Percentiles rank a stretch among this genome's conserved stretches.
phyloP scores from a whole-genome alignment of 2,329 filamentous ascomycete genomes.

The Diplodia sapinea region DNA sequence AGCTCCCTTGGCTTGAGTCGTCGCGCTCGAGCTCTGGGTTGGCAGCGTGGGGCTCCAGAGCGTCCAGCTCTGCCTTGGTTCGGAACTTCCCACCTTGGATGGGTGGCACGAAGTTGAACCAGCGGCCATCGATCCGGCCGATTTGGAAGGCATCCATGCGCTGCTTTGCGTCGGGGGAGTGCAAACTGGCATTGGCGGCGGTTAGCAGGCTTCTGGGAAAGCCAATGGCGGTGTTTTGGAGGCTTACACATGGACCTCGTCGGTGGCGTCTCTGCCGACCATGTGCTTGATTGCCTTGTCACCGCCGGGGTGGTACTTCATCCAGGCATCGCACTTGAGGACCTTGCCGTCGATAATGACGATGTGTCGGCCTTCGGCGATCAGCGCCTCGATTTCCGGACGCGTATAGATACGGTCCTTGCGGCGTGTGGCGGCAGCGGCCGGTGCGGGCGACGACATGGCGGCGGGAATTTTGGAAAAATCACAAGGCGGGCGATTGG shows the following conservation, averaged over 20 bases:
- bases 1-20: constrained; percentile 49
- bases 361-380: constrained; percentile 79
- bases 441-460: constrained; percentile 38
- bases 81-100: constrained; percentile 87
- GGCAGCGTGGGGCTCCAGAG: not conserved
- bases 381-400: constrained; percentile 76
- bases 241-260: constrained; percentile 87
- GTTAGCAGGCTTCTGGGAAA: constrained; percentile 30
- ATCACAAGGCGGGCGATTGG: constrained; percentile 39
- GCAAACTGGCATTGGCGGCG: constrained; percentile 63
- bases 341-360: constrained; percentile 83
- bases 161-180: constrained; percentile 76
- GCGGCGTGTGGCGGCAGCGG: constrained; percentile 36
- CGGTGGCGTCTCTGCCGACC: constrained; percentile 91
- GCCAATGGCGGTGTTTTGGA: constrained; percentile 18
- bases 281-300: constrained; percentile 91
- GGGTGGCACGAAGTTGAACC: constrained; percentile 87
- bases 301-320: constrained; percentile 89
- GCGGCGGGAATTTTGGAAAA: constrained; percentile 32
- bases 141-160: constrained; percentile 85
- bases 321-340: constrained; percentile 86
- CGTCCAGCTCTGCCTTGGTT: constrained; percentile 50
- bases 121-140: constrained; percentile 78
- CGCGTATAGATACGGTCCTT: constrained; percentile 62
- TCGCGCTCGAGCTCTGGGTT: constrained; percentile 45